phyloP scores from a whole-genome alignment of 768 basidiomycete species.

The button mushroom (Agaricus bisporus) region DNA sequence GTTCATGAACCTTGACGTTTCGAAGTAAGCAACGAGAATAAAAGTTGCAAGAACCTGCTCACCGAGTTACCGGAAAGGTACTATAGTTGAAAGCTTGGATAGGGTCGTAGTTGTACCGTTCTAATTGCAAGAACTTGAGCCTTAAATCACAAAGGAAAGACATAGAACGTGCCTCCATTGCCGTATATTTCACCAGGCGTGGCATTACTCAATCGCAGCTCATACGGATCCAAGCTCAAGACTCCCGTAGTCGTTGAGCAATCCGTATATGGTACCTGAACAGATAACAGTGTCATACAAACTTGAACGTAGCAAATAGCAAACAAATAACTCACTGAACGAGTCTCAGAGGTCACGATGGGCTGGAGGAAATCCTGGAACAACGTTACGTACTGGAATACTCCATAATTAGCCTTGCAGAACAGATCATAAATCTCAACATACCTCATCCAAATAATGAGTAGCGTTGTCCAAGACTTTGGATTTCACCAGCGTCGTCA shows the following conservation, averaged over 20 bases:
- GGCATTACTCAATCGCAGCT: conserved; percentile 42
- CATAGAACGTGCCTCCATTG: conserved; percentile 34
- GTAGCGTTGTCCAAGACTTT: conserved; percentile 32
- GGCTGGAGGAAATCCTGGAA: conserved; percentile 49
- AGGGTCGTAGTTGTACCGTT: conserved; percentile 53
- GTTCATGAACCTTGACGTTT: conserved; percentile 41
- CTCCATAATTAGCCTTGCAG: not conserved
- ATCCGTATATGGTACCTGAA: conserved; percentile 50
- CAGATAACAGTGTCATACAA: not conserved
- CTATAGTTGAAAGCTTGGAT: conserved; percentile 46
- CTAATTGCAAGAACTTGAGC: conserved; percentile 19
- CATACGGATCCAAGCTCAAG: conserved; percentile 50
- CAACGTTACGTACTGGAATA: conserved; percentile 36
- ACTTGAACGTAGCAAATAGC: not conserved
- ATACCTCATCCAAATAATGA: conserved; percentile 44
- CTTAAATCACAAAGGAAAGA: not conserved
- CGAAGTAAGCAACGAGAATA: not conserved
- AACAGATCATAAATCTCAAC: not conserved
- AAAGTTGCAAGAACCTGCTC: conserved; percentile 4
- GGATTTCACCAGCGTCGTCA: conserved; percentile 25
- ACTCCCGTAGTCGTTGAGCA: conserved; percentile 55
- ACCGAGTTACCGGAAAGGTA: conserved; percentile 45
- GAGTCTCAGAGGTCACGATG: conserved; percentile 42
- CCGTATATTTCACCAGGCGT: conserved; percentile 51
- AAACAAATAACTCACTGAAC: conserved; percentile 27